Evolutionary conservation across 2,329 filamentous ascomycete species (phyloP).

Genomic region (Alternaria sp.): DNA sequence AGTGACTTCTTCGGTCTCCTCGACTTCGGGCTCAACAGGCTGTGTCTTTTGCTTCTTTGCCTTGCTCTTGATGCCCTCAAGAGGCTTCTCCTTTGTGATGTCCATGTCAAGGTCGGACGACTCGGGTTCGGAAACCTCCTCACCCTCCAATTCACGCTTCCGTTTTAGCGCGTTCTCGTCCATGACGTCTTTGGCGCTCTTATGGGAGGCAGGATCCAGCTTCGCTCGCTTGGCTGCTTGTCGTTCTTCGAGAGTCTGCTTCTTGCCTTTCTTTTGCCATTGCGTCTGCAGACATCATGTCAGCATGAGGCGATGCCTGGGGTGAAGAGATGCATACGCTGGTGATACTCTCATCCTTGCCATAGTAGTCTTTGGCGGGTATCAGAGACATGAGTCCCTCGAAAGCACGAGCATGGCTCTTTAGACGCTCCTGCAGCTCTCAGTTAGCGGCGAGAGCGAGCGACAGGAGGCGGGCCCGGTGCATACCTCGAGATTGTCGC

Average conservation of each 20-base stretch:
- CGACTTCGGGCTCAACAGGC: slow-evolving; percentile 21
- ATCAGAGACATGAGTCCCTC: slow-evolving; percentile 87
- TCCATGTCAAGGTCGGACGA: slow-evolving; percentile 45
- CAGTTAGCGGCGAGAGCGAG: slow-evolving; percentile 35
- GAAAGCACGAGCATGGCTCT: slow-evolving; percentile 73
- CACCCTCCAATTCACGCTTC: slow-evolving; percentile 69
- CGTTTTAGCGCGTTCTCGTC: slow-evolving; percentile 82
- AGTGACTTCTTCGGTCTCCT: slow-evolving; percentile 47
- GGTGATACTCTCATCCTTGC: slow-evolving; percentile 68
- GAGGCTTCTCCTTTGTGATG: slow-evolving; percentile 46
- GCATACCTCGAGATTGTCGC: slow-evolving; percentile 52
- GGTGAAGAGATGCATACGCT: slow-evolving; percentile 65
- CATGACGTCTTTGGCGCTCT: slow-evolving; percentile 92
- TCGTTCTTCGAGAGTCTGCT: slow-evolving; percentile 87
- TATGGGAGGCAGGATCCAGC: slow-evolving; percentile 87
- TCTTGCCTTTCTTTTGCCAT: slow-evolving; percentile 88
- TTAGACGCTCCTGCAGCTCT: slow-evolving; percentile 57
- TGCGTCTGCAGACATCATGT: slow-evolving; percentile 68
- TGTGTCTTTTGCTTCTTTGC: slow-evolving; percentile 54
- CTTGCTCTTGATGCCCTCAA: slow-evolving; percentile 47
- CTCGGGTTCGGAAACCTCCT: slow-evolving; percentile 45
- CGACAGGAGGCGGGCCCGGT: slow-evolving; percentile 25
- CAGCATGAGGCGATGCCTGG: slow-evolving; percentile 13
- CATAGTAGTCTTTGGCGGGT: slow-evolving; percentile 89
- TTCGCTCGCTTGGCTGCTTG: slow-evolving; percentile 74